phyloP scores from a whole-genome alignment of 805 yeast genomes.

The Saccharomycopsis synnaedendra region DNA sequence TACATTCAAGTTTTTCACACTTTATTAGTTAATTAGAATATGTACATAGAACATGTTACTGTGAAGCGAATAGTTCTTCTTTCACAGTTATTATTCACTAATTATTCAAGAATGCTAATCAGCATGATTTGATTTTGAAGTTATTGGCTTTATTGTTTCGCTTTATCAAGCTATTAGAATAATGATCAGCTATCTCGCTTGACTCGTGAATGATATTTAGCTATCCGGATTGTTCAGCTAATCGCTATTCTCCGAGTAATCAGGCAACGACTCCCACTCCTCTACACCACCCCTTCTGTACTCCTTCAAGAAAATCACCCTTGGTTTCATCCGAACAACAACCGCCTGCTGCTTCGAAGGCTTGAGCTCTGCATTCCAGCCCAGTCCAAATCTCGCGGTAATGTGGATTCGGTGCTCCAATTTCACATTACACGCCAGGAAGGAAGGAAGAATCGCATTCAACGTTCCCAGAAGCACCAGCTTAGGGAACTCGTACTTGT shows the following conservation, averaged over 20 bases:
- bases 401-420: slow-evolving; percentile 11
- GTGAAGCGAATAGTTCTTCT: too few relatives aligned
- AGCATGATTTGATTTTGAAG: too few relatives aligned
- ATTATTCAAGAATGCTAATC: too few relatives aligned
- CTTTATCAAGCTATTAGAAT: too few relatives aligned
- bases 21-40: too few relatives aligned
- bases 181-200: too few relatives aligned
- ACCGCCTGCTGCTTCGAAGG: slow-evolving; percentile 4
- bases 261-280: background rate
- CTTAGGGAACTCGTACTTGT: slow-evolving; percentile 8
- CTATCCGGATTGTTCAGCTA: background rate
- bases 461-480: slow-evolving; percentile 3
- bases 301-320: slow-evolving; percentile 11
- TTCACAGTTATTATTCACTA: too few relatives aligned
- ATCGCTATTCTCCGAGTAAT: background rate
- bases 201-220: too few relatives aligned
- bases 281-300: background rate
- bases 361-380: background rate
- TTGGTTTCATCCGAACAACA: slow-evolving; percentile 6
- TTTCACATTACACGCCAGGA: slow-evolving; percentile 12
- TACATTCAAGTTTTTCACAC: too few relatives aligned
- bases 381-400: slow-evolving; percentile 7
- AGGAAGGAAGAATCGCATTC: slow-evolving; percentile 9
- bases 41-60: too few relatives aligned
- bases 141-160: too few relatives aligned